Evolutionary conservation across 495 filamentous ascomycete genomes (phyloP).

Genomic region (Penicillium macrosclerotiorum): DNA sequence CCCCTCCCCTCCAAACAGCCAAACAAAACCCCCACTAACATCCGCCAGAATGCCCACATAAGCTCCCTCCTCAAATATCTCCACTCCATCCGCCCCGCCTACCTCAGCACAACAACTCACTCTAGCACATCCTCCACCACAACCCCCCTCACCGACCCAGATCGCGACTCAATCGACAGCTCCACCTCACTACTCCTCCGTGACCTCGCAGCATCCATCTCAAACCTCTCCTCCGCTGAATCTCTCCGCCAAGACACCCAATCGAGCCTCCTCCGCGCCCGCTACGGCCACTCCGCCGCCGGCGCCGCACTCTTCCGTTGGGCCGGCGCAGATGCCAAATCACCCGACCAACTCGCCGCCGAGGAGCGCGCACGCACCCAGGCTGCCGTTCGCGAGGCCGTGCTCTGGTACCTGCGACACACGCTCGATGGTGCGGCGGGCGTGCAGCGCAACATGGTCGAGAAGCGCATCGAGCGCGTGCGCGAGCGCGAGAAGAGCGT

Average conservation of each 20-base stretch:
- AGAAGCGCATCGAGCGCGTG: conserved; percentile 76
- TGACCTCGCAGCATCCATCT: conserved; percentile 74
- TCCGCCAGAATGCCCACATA: conserved; percentile 77
- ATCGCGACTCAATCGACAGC: conserved; percentile 79
- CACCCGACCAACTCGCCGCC: conserved; percentile 62
- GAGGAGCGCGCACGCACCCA: conserved; percentile 64
- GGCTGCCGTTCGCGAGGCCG: conserved; percentile 67
- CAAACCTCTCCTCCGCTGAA: conserved; percentile 76
- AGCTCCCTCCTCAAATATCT: conserved; percentile 73
- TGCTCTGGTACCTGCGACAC: conserved; percentile 77
- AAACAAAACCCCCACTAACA: background rate
- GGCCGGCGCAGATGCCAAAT: conserved; percentile 62
- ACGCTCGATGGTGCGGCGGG: conserved; percentile 70
- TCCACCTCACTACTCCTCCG: conserved; percentile 78
- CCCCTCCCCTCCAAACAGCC: conserved; percentile 10
- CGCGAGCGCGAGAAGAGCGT: conserved; percentile 87
- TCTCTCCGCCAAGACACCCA: conserved; percentile 74
- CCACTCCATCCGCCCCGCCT: conserved; percentile 78
- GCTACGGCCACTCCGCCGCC: conserved; percentile 50
- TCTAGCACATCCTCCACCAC: conserved; percentile 11
- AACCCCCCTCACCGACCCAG: conserved; percentile 58
- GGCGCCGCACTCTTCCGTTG: conserved; percentile 52
- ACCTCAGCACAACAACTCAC: conserved; percentile 71
- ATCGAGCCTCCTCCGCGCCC: conserved; percentile 61
- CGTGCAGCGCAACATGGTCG: conserved; percentile 87